Evolutionary conservation across 345 rosid genomes (phyloP).

Genomic region (Syzygium aromaticum): DNA sequence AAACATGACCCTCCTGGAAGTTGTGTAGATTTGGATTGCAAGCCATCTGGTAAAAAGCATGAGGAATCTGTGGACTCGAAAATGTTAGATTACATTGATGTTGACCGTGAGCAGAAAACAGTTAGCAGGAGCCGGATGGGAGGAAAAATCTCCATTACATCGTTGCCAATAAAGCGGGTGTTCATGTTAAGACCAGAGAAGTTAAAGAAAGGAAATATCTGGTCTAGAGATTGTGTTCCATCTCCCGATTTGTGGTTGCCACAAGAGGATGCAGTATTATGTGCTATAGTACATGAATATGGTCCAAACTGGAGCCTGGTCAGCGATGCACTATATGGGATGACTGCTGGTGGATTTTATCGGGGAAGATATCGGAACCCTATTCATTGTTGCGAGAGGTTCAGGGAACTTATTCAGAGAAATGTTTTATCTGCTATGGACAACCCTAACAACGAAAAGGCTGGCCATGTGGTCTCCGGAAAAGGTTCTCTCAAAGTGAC

Average conservation of each 20-base stretch:
- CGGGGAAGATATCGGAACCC: constrained; percentile 95
- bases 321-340: constrained; percentile 70
- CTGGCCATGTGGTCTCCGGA: constrained; percentile 54
- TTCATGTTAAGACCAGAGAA: constrained; percentile 84
- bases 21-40: constrained; percentile 27
- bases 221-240: constrained; percentile 94
- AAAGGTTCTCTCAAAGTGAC: constrained; percentile 94
- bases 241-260: constrained; percentile 89
- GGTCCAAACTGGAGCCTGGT: constrained; percentile 88
- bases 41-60: constrained; percentile 29
- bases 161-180: constrained; percentile 78
- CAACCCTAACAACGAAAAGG: constrained; percentile 54
- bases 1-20: constrained; percentile 33
- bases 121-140: constrained; percentile 57
- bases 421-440: constrained; percentile 65
- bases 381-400: constrained; percentile 91
- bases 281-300: constrained; percentile 99
- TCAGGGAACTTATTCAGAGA: constrained; percentile 75
- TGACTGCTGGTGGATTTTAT: constrained; percentile 92
- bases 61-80: constrained; percentile 33
- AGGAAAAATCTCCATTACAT: constrained; percentile 72
- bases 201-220: constrained; percentile 78
- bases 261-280: constrained; percentile 95
- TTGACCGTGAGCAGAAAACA: constrained; percentile 61
- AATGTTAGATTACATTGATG: constrained; percentile 14